Percentiles rank a stretch among this genome's conserved stretches.
These are phyloP conservation scores for Sarocladium strictum DNA, from an alignment of 2,329 filamentous ascomycete genomes.

Conservation along the genomic window DNA sequence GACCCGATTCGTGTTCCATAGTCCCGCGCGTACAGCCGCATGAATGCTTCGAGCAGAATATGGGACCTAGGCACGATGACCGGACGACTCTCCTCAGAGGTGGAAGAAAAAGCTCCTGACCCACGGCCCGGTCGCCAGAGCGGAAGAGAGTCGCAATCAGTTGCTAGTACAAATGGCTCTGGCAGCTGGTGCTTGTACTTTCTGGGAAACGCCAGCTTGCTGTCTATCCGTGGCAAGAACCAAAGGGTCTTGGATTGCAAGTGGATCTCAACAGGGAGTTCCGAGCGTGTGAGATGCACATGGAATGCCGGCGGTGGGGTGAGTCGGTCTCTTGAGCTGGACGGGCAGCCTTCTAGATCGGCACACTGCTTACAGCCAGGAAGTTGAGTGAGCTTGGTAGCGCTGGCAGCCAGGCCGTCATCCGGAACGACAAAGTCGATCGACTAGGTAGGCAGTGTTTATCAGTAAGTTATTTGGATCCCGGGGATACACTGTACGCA, in stretches of 20 bases:
- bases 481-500: conserved; percentile 9
- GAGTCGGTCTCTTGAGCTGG: conserved; percentile 13
- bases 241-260: conserved; percentile 18
- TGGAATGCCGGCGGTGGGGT: conserved; percentile 16
- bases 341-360: conserved; percentile 11
- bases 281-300: conserved; percentile 13
- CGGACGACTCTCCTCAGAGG: conserved; percentile 3
- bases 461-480: background rate
- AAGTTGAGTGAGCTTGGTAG: conserved; percentile 11
- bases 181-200: conserved; percentile 10
- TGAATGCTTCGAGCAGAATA: conserved; percentile 19
- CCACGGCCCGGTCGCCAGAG: conserved; percentile 18
- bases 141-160: conserved; percentile 16
- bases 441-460: conserved; percentile 12
- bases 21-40: conserved; percentile 20
- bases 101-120: conserved; percentile 12
- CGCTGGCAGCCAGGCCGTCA: conserved; percentile 11
- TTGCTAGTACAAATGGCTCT: conserved; percentile 16
- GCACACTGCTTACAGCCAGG: conserved; percentile 13
- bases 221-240: conserved; percentile 18
- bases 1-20: conserved; percentile 13
- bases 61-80: conserved; percentile 17
- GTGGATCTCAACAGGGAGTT: conserved; percentile 18
- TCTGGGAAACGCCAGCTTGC: conserved; percentile 10
- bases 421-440: conserved; percentile 18